Percentiles rank a stretch among this genome's conserved stretches.
Evolutionary conservation across 208 protist species (phyloP).

Genomic region (Leishmania braziliensis): DNA sequence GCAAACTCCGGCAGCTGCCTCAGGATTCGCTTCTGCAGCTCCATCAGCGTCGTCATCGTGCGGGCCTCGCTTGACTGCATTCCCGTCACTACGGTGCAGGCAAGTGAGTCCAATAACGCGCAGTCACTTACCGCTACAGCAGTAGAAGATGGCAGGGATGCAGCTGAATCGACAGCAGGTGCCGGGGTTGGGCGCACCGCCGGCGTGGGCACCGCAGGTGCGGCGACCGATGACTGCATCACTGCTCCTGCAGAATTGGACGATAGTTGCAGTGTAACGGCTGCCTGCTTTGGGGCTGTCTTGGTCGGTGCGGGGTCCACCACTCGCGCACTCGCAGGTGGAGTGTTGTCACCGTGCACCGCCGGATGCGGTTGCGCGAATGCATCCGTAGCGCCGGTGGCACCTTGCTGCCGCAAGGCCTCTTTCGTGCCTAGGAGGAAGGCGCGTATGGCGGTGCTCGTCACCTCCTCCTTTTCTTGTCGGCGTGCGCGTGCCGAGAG

Average conservation of each 20-base stretch:
- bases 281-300: background rate
- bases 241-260: background rate
- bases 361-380: background rate
- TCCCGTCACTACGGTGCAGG: constrained; percentile 20
- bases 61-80: constrained; percentile 24
- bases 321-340: background rate
- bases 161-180: background rate
- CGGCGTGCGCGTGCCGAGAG: constrained; percentile 15
- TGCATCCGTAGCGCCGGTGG: background rate
- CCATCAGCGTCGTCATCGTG: constrained; percentile 41
- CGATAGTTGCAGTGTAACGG: background rate
- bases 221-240: background rate
- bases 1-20: constrained; percentile 68
- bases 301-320: background rate
- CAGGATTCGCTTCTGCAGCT: constrained; percentile 69
- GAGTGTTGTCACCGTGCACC: background rate
- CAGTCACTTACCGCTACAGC: background rate
- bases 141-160: background rate
- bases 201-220: background rate
- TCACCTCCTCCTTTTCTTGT: constrained; percentile 23
- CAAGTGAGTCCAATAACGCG: constrained; percentile 18
- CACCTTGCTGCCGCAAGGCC: constrained; percentile 17
- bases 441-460: constrained; percentile 4
- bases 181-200: background rate
- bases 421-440: constrained; percentile 10